A percentile compares a stretch with the other conserved stretches of the same genome.
Conservation (phyloP, 352 stramenopile genomes). For the Albugo candida region DNA sequence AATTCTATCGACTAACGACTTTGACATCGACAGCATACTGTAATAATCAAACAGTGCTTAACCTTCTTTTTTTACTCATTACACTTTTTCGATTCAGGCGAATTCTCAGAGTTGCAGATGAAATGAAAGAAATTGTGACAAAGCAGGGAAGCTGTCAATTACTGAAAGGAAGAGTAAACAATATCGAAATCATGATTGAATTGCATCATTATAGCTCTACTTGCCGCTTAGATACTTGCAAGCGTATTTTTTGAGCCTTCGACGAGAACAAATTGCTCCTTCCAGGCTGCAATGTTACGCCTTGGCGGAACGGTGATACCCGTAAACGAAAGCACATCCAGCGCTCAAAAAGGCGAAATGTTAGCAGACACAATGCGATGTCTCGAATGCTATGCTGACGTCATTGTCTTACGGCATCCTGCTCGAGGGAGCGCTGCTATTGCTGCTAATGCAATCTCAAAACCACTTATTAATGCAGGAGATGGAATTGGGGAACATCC, state of each 20-base stretch:
- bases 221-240: constrained; percentile 61
- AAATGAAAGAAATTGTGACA: constrained; percentile 73
- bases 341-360: constrained; percentile 95
- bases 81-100: constrained; percentile 13
- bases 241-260: constrained; percentile 98
- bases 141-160: constrained; percentile 41
- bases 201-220: neutral
- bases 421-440: constrained; percentile 68
- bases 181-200: neutral
- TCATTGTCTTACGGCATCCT: constrained; percentile 90
- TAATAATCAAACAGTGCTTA: no score
- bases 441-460: constrained; percentile 57
- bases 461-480: constrained; percentile 88
- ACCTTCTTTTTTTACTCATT: no score
- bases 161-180: constrained; percentile 59
- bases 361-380: constrained; percentile 94
- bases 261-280: constrained; percentile 95
- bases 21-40: no score
- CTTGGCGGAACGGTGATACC: constrained; percentile 90
- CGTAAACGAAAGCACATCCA: constrained; percentile 88
- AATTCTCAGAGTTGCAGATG: constrained; percentile 49
- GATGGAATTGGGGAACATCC: constrained; percentile 97
- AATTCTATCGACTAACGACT: no score
- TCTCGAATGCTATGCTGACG: constrained; percentile 91
- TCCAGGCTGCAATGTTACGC: constrained; percentile 93